Evolutionary conservation across 2,329 filamentous ascomycete species (phyloP).

Genomic region (Sporothrix schenckii): DNA sequence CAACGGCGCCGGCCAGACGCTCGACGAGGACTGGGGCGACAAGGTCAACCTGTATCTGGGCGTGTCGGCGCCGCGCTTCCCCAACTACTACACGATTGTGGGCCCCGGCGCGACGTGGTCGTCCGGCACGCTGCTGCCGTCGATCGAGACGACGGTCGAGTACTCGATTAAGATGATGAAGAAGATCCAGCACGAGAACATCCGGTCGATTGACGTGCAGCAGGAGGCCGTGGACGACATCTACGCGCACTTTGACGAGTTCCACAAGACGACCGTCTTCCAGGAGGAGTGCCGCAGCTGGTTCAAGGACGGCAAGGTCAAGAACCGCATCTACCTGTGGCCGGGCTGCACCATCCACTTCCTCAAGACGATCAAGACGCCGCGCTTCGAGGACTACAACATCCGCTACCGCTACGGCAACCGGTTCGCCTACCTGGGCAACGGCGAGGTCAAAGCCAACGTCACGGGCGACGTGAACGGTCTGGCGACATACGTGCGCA

Average conservation of each 20-base stretch:
- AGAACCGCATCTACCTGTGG: conserved; percentile 43
- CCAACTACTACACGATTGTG: conserved; percentile 35
- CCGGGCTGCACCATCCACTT: conserved; percentile 35
- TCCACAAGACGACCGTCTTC: conserved; percentile 53
- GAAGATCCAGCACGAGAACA: conserved; percentile 53
- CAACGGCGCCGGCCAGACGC: conserved; percentile 30
- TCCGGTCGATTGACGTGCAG: conserved; percentile 51
- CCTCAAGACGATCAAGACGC: conserved; percentile 35
- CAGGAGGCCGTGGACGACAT: conserved; percentile 55
- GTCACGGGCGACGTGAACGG: conserved; percentile 46
- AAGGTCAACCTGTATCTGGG: conserved; percentile 37
- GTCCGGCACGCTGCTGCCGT: conserved; percentile 32
- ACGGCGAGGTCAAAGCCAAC: conserved; percentile 52
- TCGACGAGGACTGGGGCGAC: conserved; percentile 38
- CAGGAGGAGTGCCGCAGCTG: conserved; percentile 36
- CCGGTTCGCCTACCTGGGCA: conserved; percentile 46
- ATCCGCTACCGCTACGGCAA: conserved; percentile 39
- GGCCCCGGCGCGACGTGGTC: conserved; percentile 33
- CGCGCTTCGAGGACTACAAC: conserved; percentile 34
- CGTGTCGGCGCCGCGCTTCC: conserved; percentile 34
- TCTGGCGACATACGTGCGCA: conserved; percentile 50
- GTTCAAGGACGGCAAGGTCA: conserved; percentile 39
- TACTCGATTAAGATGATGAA: conserved; percentile 47
- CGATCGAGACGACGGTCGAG: conserved; percentile 36
- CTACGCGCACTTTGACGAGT: conserved; percentile 49